phyloP scores from a whole-genome alignment of 371 early-diverging fungal species.

The Fennellomyces sp. region DNA sequence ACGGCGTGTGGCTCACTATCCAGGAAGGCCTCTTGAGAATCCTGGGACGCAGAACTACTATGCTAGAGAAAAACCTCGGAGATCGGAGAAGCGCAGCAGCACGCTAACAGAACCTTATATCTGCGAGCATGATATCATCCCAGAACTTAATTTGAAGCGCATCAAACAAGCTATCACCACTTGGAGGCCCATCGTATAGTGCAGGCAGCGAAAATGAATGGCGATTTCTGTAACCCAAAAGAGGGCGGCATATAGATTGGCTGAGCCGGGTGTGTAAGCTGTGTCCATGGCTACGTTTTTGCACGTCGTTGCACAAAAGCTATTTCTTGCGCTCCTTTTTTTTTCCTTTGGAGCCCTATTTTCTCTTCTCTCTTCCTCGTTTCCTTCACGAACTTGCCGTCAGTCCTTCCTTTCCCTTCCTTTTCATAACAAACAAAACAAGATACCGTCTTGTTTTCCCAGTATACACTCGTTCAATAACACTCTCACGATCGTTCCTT shows the following conservation, averaged over 20 bases:
- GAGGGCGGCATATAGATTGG: not conserved
- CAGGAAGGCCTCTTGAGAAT: too few species aligned
- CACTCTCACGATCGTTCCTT: constrained; percentile 12
- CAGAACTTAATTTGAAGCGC: too few species aligned
- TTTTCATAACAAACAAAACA: not conserved
- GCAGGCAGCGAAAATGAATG: not conserved
- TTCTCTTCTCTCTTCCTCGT: constrained; percentile 6
- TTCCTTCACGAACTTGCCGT: constrained; percentile 4
- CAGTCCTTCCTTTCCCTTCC: constrained; percentile 17
- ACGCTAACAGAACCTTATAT: too few species aligned
- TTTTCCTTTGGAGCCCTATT: not conserved
- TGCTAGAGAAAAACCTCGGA: too few species aligned
- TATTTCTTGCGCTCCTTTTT: constrained; percentile 14
- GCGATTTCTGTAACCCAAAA: not conserved
- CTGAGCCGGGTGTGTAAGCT: too few species aligned
- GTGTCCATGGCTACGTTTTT: too few species aligned
- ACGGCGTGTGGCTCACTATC: too few species aligned
- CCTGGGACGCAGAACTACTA: too few species aligned
- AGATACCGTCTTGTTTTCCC: not conserved
- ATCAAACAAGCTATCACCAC: too few species aligned
- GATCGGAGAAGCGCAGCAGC: too few species aligned
- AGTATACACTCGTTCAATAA: constrained; percentile 14
- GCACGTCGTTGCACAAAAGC: constrained; percentile 13
- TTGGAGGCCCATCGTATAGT: too few species aligned
- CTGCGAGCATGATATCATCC: too few species aligned